A percentile compares a stretch with the other conserved stretches of the same genome.
phyloP scores from a whole-genome alignment of 768 basidiomycete species.

The Russula earlei region DNA sequence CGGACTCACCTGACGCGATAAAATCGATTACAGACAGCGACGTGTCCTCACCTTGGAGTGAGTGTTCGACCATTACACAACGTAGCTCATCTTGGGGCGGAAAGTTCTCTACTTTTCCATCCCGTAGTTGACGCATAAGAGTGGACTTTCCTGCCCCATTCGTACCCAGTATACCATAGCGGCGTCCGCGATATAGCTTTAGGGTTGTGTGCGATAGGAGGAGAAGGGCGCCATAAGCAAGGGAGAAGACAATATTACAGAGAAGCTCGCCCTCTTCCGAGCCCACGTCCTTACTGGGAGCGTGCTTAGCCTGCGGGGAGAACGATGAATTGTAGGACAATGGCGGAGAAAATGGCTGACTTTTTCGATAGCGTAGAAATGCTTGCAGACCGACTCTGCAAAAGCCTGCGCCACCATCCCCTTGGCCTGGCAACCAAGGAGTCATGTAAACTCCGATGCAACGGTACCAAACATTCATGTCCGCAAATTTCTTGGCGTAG shows the following conservation, averaged over 20 bases:
- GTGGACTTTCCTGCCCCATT: conserved; percentile 97
- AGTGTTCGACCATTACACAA: conserved; percentile 96
- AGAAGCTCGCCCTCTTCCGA: conserved; percentile 76
- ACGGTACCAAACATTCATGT: conserved; percentile 52
- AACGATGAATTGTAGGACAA: background rate
- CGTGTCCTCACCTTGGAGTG: conserved; percentile 87
- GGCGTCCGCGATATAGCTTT: conserved; percentile 78
- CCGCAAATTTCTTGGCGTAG: conserved; percentile 43
- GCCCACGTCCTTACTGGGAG: conserved; percentile 31
- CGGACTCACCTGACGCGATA: conserved; percentile 63
- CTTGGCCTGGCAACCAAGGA: conserved; percentile 48
- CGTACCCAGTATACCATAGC: conserved; percentile 93
- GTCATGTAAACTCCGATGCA: conserved; percentile 64
- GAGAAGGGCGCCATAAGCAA: conserved; percentile 91
- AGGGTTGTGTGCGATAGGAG: conserved; percentile 91
- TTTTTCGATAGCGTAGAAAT: conserved; percentile 73
- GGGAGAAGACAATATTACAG: conserved; percentile 89
- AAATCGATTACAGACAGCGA: conserved; percentile 81
- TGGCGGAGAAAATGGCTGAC: conserved; percentile 23
- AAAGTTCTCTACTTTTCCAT: conserved; percentile 95
- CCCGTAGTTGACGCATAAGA: conserved; percentile 88
- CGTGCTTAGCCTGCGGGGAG: conserved; percentile 45
- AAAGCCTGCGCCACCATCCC: conserved; percentile 41
- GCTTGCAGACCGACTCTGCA: conserved; percentile 53
- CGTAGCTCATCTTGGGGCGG: conserved; percentile 79